Conservation (phyloP, 306 rosid genomes). For the Vachellia collinsii region DNA sequence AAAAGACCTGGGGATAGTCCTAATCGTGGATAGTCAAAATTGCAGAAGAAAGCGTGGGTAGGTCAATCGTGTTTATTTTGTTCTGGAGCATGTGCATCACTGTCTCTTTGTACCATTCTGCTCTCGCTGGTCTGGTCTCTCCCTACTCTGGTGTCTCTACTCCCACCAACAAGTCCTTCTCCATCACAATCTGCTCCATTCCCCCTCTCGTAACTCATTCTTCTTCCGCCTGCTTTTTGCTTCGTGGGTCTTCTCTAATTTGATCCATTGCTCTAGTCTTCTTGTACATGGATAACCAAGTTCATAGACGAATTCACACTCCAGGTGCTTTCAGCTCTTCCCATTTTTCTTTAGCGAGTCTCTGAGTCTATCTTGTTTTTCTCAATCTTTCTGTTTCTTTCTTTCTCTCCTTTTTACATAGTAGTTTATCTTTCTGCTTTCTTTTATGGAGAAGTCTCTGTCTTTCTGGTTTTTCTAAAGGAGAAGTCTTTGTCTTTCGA, state of each 20-base stretch:
- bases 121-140: not conserved
- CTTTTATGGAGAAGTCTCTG: slow-evolving; percentile 16
- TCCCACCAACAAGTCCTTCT: not conserved
- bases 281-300: slow-evolving; percentile 33
- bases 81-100: not conserved
- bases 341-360: not conserved
- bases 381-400: not conserved
- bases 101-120: not conserved
- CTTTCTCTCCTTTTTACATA: not conserved
- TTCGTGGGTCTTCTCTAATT: not conserved
- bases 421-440: slow-evolving; percentile 19
- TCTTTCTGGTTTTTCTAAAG: slow-evolving; percentile 24
- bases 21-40: not conserved
- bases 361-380: not conserved
- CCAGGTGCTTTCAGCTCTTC: slow-evolving; percentile 35
- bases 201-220: not conserved
- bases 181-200: not conserved
- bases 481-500: slow-evolving; percentile 21
- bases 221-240: not conserved
- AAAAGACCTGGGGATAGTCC: not conserved
- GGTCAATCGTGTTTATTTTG: too few relatives aligned
- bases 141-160: not conserved
- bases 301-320: slow-evolving; percentile 26
- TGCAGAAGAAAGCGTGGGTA: not conserved
- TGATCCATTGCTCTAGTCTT: not conserved